These are phyloP conservation scores for Blastomyces gilchristii DNA, from an alignment of 2,329 filamentous ascomycete genomes.

Conservation along the genomic window DNA sequence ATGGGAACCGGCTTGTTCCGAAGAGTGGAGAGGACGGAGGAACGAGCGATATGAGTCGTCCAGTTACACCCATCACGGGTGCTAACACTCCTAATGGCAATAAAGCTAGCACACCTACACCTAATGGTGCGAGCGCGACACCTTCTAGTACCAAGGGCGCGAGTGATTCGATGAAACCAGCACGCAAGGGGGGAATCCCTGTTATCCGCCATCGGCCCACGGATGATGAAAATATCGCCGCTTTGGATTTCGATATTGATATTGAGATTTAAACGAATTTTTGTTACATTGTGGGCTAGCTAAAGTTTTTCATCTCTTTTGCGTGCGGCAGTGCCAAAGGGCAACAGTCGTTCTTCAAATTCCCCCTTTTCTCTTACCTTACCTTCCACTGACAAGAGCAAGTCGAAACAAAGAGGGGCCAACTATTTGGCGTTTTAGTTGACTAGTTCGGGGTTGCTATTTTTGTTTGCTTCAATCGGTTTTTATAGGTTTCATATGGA, in stretches of 20 bases:
- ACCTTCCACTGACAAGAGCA: neutral
- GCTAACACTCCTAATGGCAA: conserved; percentile 47
- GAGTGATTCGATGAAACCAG: conserved; percentile 26
- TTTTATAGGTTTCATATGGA: neutral
- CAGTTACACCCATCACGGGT: conserved; percentile 42
- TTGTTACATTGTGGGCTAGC: neutral
- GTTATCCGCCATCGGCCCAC: conserved; percentile 67
- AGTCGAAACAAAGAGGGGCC: neutral
- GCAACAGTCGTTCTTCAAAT: neutral
- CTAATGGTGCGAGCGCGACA: conserved; percentile 36
- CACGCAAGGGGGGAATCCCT: conserved; percentile 44
- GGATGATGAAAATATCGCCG: conserved; percentile 87
- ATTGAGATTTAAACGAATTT: conserved; percentile 56
- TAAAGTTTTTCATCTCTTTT: neutral
- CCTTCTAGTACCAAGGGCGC: conserved; percentile 15
- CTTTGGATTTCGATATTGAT: conserved; percentile 83
- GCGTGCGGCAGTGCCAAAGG: neutral
- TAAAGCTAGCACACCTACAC: conserved; percentile 45
- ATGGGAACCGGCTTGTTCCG: conserved; percentile 34
- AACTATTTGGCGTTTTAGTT: neutral
- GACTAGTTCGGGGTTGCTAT: neutral
- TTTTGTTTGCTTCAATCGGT: neutral
- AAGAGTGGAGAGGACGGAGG: conserved; percentile 20
- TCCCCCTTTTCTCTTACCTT: neutral
- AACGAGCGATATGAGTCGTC: conserved; percentile 34